phyloP scores from a whole-genome alignment of 2,329 filamentous ascomycete species.

The Sporothrix mexicana region DNA sequence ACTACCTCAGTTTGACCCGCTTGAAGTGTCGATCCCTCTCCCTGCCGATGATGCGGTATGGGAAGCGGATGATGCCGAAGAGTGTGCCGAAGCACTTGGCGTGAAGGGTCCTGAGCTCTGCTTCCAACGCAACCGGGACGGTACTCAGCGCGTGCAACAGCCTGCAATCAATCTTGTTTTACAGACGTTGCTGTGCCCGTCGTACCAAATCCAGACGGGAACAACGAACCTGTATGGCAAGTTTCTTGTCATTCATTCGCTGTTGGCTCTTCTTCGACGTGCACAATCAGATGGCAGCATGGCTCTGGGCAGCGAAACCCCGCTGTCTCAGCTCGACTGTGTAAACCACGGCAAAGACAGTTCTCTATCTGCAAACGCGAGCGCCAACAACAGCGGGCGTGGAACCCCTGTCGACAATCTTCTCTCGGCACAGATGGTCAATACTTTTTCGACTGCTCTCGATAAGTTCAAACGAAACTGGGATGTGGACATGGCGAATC shows the following conservation, averaged over 20 bases:
- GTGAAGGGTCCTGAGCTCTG: slow-evolving; percentile 64
- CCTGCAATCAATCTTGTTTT: slow-evolving; percentile 67
- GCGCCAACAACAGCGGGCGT: slow-evolving; percentile 54
- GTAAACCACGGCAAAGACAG: slow-evolving; percentile 47
- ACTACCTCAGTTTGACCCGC: slow-evolving; percentile 65
- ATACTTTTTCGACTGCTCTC: slow-evolving; percentile 61
- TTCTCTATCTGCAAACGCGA: slow-evolving; percentile 47
- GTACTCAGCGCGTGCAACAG: slow-evolving; percentile 68
- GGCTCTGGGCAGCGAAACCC: slow-evolving; percentile 54
- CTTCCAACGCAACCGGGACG: slow-evolving; percentile 62
- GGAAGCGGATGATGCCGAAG: slow-evolving; percentile 65
- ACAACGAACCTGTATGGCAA: slow-evolving; percentile 76
- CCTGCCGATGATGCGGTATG: slow-evolving; percentile 76
- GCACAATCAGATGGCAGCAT: slow-evolving; percentile 51
- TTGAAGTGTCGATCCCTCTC: slow-evolving; percentile 70
- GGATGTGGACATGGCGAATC: slow-evolving; percentile 71
- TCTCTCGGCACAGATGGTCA: slow-evolving; percentile 54
- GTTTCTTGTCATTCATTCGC: slow-evolving; percentile 73
- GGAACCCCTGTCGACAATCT: slow-evolving; percentile 54
- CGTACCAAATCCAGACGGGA: slow-evolving; percentile 65
- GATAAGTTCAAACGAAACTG: slow-evolving; percentile 75
- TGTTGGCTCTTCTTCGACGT: slow-evolving; percentile 65
- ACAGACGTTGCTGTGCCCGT: slow-evolving; percentile 63
- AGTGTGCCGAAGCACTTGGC: slow-evolving; percentile 70
- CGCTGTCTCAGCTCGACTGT: slow-evolving; percentile 65